Conservation (phyloP, 2,329 filamentous ascomycete species). For the Penicillium expansum region DNA sequence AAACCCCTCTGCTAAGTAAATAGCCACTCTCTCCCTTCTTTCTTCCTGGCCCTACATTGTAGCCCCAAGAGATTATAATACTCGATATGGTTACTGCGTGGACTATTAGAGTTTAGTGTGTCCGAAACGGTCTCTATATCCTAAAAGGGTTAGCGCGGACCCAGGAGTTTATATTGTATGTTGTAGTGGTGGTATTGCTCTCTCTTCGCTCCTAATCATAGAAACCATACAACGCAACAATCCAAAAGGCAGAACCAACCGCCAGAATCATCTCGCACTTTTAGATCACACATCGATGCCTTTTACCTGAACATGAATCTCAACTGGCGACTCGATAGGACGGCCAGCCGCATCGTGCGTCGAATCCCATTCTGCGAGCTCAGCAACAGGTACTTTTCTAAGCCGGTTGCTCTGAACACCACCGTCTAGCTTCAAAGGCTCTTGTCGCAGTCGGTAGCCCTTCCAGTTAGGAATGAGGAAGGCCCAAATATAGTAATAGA, state of each 20-base stretch:
- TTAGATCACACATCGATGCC: neutral
- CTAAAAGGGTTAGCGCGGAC: too few relatives aligned
- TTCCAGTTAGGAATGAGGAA: conserved; percentile 52
- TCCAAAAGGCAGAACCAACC: neutral
- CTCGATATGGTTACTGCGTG: too few relatives aligned
- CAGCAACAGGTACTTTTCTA: conserved; percentile 51
- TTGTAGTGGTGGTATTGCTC: too few relatives aligned
- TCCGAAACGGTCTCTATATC: too few relatives aligned
- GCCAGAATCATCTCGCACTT: neutral
- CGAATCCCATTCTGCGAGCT: conserved; percentile 56
- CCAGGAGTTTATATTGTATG: too few relatives aligned
- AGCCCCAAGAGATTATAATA: too few relatives aligned
- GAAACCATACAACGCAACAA: neutral
- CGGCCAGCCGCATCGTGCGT: conserved; percentile 51
- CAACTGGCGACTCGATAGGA: neutral
- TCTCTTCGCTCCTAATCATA: neutral
- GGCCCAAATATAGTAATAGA: conserved; percentile 61
- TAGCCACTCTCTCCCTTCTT: too few relatives aligned
- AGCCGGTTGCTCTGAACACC: conserved; percentile 49
- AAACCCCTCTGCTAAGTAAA: too few relatives aligned
- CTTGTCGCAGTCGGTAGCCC: conserved; percentile 55
- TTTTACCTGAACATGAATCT: neutral
- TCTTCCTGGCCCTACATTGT: too few relatives aligned
- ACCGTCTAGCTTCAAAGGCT: conserved; percentile 52
- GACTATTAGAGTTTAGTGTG: too few relatives aligned